A percentile compares a stretch with the other conserved stretches of the same genome.
These are phyloP conservation scores for Macadamia tetraphylla DNA, from an alignment of 164 flowering plant species.

Conservation along the genomic window DNA sequence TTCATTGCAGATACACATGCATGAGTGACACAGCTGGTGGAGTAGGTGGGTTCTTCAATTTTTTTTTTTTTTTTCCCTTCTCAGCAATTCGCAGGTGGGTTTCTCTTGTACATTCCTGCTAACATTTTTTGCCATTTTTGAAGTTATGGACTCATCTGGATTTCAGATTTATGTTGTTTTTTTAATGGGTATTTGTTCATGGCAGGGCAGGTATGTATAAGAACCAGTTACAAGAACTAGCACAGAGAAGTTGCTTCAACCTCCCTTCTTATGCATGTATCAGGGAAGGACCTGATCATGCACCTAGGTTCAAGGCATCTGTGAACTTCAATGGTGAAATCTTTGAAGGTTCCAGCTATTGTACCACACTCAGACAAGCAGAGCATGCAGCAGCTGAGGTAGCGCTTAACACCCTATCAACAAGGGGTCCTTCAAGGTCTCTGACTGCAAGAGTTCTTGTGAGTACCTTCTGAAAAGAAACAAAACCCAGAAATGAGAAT, in stretches of 20 bases:
- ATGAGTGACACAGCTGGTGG: conserved; percentile 6
- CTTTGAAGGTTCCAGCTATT: conserved; percentile 62
- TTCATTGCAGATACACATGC: background rate
- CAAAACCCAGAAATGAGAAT: background rate
- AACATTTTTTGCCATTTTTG: background rate
- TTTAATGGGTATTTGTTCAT: conserved; percentile 1
- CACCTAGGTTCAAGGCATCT: conserved; percentile 74
- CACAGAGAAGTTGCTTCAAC: conserved; percentile 85
- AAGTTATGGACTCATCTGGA: conserved; percentile 2
- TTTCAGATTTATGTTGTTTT: background rate
- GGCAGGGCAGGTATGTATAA: conserved; percentile 55
- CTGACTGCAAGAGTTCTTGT: conserved; percentile 72
- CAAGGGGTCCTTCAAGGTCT: conserved; percentile 60
- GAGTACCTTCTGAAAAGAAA: conserved; percentile 17
- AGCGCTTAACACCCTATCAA: conserved; percentile 59
- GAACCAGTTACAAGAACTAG: conserved; percentile 89
- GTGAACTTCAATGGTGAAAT: conserved; percentile 86
- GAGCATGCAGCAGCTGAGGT: conserved; percentile 90
- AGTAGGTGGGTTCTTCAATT: conserved; percentile 3
- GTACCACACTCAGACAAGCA: conserved; percentile 73
- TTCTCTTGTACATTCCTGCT: background rate
- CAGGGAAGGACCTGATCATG: conserved; percentile 90
- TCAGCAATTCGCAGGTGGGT: conserved; percentile 5
- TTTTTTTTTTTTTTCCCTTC: too few species aligned
- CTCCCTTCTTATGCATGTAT: conserved; percentile 67